Base-by-base conservation (phyloP, 352 stramenopile species). In the Elongisporangium prolatum region DNA sequence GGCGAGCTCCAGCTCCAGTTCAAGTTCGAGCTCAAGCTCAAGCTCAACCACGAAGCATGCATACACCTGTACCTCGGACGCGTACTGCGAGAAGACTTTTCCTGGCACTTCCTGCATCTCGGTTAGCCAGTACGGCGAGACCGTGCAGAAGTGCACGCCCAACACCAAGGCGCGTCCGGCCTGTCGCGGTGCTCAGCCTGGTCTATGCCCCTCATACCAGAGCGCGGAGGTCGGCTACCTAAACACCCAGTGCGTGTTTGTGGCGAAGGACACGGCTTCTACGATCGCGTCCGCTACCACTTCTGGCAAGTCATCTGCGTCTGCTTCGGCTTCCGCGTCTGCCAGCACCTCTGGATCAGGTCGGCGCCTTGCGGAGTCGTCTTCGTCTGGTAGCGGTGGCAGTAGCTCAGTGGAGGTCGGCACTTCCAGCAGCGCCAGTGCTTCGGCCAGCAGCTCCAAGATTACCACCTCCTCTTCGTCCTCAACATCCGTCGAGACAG, bases 181-280 rank as follows among this genome's bases (percentile, higher is more conserved):
- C n/a, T 95, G 85, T 55, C 81, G 77, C 20, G 83, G 84, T 17
- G 77, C 71, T 4, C 72, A 84, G 56, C 78, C 83, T 2, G 85
- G 85, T 9, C 61, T 94, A 4, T 94, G 85, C 51, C 85, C 85
- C 48, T 91, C 84, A 11, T 94, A 83, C 66, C 85, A 95, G 65
- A 84, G 71, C 51, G 60, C 71, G 11, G 80, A 91, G 52, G 65
- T 80, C 34, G 72, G 80, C 38, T 93, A 89, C 68, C 50, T 95
- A 14, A 93, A 95, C 57, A 75, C 84, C 20, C 85, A 95, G 65
- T 95, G 85, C 54, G 71, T 95, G 3, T 90, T 95, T 24, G 80
- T 90, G 22, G 75, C 82, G 14, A 80, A 90, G 67, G 72, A 89
- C 53, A 67, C 57, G 18, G 14, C 72, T 18, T 60, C 48, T 6